Evolutionary conservation across 176 grass and related monocot species (phyloP).

Genomic region (Rhynchospora pubera): DNA sequence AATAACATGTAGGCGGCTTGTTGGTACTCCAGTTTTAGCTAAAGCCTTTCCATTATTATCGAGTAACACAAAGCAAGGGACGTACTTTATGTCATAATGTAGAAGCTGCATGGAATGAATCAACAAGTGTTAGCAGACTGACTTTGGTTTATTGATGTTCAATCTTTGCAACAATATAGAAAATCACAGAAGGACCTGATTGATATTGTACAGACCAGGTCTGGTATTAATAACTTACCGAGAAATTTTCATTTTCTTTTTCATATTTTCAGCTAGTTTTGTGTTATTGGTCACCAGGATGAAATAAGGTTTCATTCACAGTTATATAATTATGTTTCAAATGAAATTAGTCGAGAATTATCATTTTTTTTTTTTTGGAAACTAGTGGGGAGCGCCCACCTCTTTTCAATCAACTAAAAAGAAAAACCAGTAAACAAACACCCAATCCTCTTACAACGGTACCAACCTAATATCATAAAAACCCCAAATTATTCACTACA

Average conservation of each 20-base stretch:
- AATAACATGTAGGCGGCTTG: constrained; percentile 68
- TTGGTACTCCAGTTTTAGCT: constrained; percentile 81
- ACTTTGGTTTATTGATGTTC: neutral
- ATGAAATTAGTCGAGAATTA: neutral
- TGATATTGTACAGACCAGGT: neutral
- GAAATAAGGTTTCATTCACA: neutral
- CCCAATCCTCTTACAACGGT: too few species aligned
- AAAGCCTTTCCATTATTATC: constrained; percentile 78
- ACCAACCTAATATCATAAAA: too few species aligned
- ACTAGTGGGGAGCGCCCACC: too few species aligned
- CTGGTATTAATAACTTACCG: neutral
- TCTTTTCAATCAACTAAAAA: too few species aligned
- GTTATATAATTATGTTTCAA: neutral
- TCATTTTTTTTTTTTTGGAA: too few species aligned
- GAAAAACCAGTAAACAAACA: too few species aligned
- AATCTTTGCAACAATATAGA: neutral
- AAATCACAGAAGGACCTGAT: neutral
- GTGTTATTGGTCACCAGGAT: neutral
- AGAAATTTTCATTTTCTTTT: neutral
- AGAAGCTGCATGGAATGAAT: constrained; percentile 53
- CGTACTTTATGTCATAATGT: constrained; percentile 82
- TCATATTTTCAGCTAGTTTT: neutral
- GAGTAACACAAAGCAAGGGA: constrained; percentile 93
- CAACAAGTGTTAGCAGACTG: constrained; percentile 10
- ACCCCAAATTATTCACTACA: too few species aligned